phyloP scores from a whole-genome alignment of 2,329 filamentous ascomycete genomes.

The Chrysosporium keratinophilum region DNA sequence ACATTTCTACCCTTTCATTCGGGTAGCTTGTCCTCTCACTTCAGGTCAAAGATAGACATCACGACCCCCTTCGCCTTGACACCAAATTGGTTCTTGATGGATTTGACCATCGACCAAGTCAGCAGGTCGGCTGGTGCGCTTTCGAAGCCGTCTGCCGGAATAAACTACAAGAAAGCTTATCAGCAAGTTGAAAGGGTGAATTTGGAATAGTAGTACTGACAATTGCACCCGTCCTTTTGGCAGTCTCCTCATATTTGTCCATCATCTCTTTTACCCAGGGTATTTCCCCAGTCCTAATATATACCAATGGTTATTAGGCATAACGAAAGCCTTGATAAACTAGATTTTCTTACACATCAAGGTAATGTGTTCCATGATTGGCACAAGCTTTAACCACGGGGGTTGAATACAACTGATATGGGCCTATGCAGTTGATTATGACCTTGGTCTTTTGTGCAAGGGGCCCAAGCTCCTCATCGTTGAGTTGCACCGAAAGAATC shows the following conservation, averaged over 20 bases:
- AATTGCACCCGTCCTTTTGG: conserved; percentile 51
- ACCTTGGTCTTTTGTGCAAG: conserved; percentile 48
- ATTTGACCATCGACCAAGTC: conserved; percentile 43
- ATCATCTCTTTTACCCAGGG: conserved; percentile 56
- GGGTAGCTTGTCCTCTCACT: conserved; percentile 25
- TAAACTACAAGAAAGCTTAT: conserved; percentile 36
- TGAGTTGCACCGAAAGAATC: conserved; percentile 40
- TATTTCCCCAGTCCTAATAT: conserved; percentile 48
- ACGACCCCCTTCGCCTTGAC: conserved; percentile 44
- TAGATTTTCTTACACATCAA: conserved; percentile 43
- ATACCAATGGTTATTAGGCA: neutral
- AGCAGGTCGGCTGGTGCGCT: conserved; percentile 50
- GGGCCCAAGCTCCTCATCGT: conserved; percentile 40
- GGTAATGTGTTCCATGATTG: conserved; percentile 54
- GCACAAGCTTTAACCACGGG: conserved; percentile 56
- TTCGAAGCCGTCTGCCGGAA: conserved; percentile 52
- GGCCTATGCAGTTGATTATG: conserved; percentile 52
- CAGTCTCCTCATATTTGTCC: conserved; percentile 49
- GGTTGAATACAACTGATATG: conserved; percentile 54
- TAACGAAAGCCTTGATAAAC: neutral
- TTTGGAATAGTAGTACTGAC: conserved; percentile 29
- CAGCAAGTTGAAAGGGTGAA: neutral
- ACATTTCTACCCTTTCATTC: conserved; percentile 2
- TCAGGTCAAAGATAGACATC: conserved; percentile 45
- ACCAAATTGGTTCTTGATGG: conserved; percentile 43